Evolutionary conservation across 1,284 basidiomycete species (phyloP).

Genomic region (Volvariella surrecta): DNA sequence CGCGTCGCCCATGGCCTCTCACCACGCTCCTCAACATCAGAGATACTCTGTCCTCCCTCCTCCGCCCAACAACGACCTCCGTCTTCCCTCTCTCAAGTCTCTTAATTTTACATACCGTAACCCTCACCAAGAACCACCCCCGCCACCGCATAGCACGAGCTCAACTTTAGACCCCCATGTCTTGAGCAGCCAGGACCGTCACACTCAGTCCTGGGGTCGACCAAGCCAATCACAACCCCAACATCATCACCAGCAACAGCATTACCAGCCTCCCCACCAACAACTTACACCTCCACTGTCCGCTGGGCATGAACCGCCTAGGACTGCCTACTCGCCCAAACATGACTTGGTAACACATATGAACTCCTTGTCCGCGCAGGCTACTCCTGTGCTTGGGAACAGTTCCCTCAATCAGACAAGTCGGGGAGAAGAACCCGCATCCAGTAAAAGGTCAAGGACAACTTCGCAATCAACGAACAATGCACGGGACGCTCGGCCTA

Average conservation of each 20-base stretch:
- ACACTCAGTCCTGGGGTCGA: conserved; percentile 20
- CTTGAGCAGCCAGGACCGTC: conserved; percentile 8
- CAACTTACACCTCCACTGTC: conserved; percentile 33
- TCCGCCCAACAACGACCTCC: conserved; percentile 32
- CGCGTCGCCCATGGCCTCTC: conserved; percentile 28
- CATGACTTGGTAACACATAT: conserved; percentile 31
- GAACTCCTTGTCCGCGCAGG: conserved; percentile 33
- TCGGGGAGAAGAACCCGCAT: conserved; percentile 25
- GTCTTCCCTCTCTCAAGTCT: conserved; percentile 59
- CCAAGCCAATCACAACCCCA: conserved; percentile 12
- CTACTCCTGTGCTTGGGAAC: conserved; percentile 24
- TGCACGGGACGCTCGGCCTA: conserved; percentile 27
- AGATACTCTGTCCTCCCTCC: conserved; percentile 26
- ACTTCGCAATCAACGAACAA: conserved; percentile 20
- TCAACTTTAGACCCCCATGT: conserved; percentile 1
- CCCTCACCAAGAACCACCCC: conserved; percentile 15
- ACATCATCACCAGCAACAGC: conserved; percentile 14
- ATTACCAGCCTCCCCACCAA: conserved; percentile 17
- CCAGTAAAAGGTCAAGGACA: conserved; percentile 27
- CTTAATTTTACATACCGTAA: conserved; percentile 43
- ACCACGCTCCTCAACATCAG: conserved; percentile 28
- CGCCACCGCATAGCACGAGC: background rate
- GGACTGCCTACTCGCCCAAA: conserved; percentile 29
- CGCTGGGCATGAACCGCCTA: conserved; percentile 25
- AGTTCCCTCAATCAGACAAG: conserved; percentile 22